Evolutionary conservation across 1,139 yeast species (phyloP).

Genomic region (Hyphopichia fennica): DNA sequence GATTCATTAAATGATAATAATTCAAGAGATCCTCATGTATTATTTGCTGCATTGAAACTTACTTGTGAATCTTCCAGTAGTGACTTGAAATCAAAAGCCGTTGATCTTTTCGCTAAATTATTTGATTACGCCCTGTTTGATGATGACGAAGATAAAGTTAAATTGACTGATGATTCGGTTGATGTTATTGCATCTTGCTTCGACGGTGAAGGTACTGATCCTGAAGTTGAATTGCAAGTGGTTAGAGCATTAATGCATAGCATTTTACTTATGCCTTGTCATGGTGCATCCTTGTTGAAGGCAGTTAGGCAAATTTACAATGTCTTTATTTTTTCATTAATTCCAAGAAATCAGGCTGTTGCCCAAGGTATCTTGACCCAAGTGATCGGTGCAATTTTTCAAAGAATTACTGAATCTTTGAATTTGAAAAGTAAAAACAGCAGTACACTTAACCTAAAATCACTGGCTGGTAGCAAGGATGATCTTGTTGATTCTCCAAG

Average conservation of each 20-base stretch:
- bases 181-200: constrained; percentile 83
- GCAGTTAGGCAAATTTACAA: constrained; percentile 94
- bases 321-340: constrained; percentile 80
- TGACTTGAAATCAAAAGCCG: constrained; percentile 39
- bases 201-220: constrained; percentile 90
- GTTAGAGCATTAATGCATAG: constrained; percentile 90
- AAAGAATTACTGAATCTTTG: constrained; percentile 53
- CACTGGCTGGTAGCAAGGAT: constrained; percentile 18
- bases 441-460: constrained; percentile 21
- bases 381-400: constrained; percentile 82
- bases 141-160: constrained; percentile 42
- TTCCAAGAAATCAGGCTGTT: constrained; percentile 82
- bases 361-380: constrained; percentile 96
- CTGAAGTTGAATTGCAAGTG: constrained; percentile 85
- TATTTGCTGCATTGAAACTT: constrained; percentile 43
- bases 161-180: constrained; percentile 79
- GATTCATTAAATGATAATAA: constrained; percentile 31
- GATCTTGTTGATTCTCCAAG: constrained; percentile 18
- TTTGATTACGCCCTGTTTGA: constrained; percentile 46
- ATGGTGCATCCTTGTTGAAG: constrained; percentile 83
- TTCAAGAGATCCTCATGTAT: constrained; percentile 33
- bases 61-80: constrained; percentile 35
- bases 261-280: constrained; percentile 79
- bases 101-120: constrained; percentile 46
- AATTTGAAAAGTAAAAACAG: constrained; percentile 15